Evolutionary conservation across 306 rosid genomes (phyloP).

Genomic region (Acacia acuminata): DNA sequence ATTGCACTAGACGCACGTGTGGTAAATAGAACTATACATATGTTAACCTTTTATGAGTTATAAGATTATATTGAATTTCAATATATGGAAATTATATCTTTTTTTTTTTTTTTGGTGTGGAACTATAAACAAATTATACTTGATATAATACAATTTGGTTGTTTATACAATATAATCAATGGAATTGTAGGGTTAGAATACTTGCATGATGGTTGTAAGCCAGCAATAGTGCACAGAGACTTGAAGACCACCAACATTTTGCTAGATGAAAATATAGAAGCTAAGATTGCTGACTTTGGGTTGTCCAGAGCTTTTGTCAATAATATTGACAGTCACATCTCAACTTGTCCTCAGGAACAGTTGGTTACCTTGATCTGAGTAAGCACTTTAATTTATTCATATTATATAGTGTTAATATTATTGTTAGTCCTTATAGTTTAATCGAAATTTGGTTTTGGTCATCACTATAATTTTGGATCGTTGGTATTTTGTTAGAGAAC

Average conservation of each 20-base stretch:
- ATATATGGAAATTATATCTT: too few relatives aligned
- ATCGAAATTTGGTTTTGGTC: too few relatives aligned
- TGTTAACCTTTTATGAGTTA: conserved; percentile 9
- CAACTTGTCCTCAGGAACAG: background rate
- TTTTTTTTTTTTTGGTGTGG: too few relatives aligned
- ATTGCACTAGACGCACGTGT: too few relatives aligned
- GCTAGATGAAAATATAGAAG: background rate
- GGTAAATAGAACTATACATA: too few relatives aligned
- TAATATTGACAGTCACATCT: background rate
- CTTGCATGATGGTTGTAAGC: background rate
- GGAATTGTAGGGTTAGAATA: background rate
- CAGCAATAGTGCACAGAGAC: background rate
- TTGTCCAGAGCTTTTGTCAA: background rate
- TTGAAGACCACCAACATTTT: background rate
- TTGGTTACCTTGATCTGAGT: background rate
- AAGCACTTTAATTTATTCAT: background rate
- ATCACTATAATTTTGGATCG: too few relatives aligned
- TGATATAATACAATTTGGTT: too few relatives aligned
- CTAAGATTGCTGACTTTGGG: background rate
- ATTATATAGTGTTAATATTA: too few relatives aligned
- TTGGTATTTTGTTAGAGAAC: too few relatives aligned
- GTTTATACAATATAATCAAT: background rate
- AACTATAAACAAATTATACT: too few relatives aligned
- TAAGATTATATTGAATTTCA: too few relatives aligned
- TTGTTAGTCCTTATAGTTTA: too few relatives aligned